phyloP scores from a whole-genome alignment of 768 basidiomycete genomes.

The Rhizopogon roseolus region DNA sequence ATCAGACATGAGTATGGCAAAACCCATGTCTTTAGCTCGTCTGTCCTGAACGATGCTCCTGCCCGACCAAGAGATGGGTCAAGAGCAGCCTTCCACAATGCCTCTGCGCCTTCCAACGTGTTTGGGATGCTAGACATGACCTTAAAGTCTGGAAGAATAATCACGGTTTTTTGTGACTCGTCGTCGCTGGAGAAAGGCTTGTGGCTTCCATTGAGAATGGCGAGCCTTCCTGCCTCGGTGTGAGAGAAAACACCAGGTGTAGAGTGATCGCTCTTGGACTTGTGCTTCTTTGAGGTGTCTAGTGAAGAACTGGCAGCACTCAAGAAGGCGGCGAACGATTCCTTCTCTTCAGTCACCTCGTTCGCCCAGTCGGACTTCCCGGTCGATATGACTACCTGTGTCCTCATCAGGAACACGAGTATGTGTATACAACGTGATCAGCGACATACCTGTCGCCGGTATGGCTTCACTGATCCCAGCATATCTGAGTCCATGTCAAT shows the following conservation, averaged over 20 bases:
- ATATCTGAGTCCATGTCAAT: conserved; percentile 78
- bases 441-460: conserved; percentile 65
- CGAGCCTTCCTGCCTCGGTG: conserved; percentile 49
- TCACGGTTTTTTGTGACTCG: conserved; percentile 64
- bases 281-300: conserved; percentile 7
- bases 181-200: conserved; percentile 59
- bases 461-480: conserved; percentile 83
- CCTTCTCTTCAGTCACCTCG: conserved; percentile 68
- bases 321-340: conserved; percentile 66
- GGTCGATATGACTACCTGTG: conserved; percentile 82
- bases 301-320: conserved; percentile 7
- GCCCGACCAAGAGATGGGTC: conserved; percentile 51
- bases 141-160: conserved; percentile 92
- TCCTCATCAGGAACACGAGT: conserved; percentile 1
- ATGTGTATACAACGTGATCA: not conserved
- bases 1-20: conserved; percentile 90
- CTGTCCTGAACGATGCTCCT: conserved; percentile 39
- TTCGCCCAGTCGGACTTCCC: conserved; percentile 86
- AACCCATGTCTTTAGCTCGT: conserved; percentile 62
- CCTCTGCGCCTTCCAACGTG: conserved; percentile 58
- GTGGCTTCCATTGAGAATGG: conserved; percentile 84
- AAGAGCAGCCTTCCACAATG: conserved; percentile 61
- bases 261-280: conserved; percentile 7
- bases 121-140: conserved; percentile 70
- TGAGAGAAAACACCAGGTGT: conserved; percentile 55